These are phyloP conservation scores for Acacia melanoxylon DNA, from an alignment of 306 rosid species.

Conservation along the genomic window DNA sequence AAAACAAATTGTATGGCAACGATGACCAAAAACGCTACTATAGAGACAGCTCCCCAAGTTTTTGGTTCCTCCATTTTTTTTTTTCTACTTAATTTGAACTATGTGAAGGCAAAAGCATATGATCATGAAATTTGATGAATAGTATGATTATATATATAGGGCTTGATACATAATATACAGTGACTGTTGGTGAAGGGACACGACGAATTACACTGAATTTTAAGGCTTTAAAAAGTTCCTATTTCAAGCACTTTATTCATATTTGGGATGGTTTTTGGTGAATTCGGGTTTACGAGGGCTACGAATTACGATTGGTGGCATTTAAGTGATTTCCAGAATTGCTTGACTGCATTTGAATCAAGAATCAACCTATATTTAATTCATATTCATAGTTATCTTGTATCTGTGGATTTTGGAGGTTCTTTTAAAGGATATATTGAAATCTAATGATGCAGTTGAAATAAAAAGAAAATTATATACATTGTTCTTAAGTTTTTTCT, in stretches of 20 bases:
- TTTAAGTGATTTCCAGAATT: neutral
- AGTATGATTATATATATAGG: slow-evolving; percentile 14
- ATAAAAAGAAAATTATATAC: neutral
- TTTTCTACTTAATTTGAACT: neutral
- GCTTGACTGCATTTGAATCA: neutral
- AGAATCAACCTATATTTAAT: neutral
- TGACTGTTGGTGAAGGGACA: neutral
- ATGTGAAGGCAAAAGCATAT: too few relatives aligned
- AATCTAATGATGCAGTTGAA: neutral
- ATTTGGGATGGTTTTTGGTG: too few relatives aligned
- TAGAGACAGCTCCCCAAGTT: slow-evolving; percentile 42
- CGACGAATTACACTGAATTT: too few relatives aligned
- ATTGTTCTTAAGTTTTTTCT: too few relatives aligned
- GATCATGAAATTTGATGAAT: too few relatives aligned
- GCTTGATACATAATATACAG: neutral
- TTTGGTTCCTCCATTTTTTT: slow-evolving; percentile 37
- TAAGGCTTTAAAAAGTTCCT: too few relatives aligned
- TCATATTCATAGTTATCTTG: neutral
- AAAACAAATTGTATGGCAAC: slow-evolving; percentile 11
- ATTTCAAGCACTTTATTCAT: too few relatives aligned
- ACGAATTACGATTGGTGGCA: neutral
- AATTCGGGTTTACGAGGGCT: too few relatives aligned
- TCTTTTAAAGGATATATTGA: neutral
- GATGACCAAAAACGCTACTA: neutral
- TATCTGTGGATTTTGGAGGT: neutral